A percentile compares a stretch with the other conserved stretches of the same genome.
These are phyloP conservation scores for Kuraishia floccosa DNA, from an alignment of 805 yeast genomes.

Conservation along the genomic window DNA sequence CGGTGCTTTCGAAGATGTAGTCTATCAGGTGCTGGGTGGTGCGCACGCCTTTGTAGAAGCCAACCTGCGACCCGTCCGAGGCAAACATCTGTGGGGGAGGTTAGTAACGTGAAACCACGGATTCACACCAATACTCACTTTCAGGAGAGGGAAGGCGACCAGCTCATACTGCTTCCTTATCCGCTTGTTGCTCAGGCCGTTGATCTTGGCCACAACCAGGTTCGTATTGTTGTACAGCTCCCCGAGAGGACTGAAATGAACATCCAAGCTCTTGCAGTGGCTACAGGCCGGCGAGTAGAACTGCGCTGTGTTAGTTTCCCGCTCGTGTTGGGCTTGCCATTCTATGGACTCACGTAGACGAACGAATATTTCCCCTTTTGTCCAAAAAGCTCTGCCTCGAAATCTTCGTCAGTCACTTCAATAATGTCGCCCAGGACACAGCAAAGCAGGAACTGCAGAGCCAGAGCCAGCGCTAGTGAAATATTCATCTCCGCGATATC, in stretches of 20 bases:
- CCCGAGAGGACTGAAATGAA: conserved; percentile 30
- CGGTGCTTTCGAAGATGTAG: conserved; percentile 19
- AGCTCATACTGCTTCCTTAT: conserved; percentile 27
- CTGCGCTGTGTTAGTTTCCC: conserved; percentile 6
- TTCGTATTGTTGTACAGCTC: conserved; percentile 26
- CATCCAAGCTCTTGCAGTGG: conserved; percentile 33
- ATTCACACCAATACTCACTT: conserved; percentile 12
- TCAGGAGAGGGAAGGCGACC: conserved; percentile 35
- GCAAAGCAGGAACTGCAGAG: no score
- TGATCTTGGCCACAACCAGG: conserved; percentile 22
- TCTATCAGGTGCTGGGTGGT: conserved; percentile 18
- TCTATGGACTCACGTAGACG: conserved; percentile 2
- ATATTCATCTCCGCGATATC: no score
- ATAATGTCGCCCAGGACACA: neutral
- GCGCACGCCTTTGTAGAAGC: conserved; percentile 22
- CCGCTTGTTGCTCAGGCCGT: conserved; percentile 20
- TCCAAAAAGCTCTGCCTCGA: conserved; percentile 1
- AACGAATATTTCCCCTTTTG: conserved; percentile 3
- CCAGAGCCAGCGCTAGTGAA: no score
- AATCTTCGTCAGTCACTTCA: conserved; percentile 2
- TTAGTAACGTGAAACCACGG: neutral
- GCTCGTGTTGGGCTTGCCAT: neutral
- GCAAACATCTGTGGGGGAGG: conserved; percentile 14
- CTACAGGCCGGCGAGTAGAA: conserved; percentile 35
- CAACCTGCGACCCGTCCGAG: conserved; percentile 26